phyloP scores from a whole-genome alignment of 768 basidiomycete species.

The Hortiboletus campestris region DNA sequence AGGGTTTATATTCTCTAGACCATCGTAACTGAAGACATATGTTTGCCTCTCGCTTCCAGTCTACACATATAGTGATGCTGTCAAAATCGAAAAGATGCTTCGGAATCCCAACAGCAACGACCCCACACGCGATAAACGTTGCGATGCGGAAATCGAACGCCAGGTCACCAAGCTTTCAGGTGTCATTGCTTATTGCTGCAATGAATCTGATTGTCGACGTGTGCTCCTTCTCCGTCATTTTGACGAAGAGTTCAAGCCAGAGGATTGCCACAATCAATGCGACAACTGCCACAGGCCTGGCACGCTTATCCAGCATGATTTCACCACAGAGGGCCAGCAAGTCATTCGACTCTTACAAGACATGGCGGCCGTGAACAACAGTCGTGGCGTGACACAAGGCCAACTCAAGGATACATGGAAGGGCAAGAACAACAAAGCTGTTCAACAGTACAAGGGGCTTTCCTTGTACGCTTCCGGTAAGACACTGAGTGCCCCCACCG shows the following conservation, averaged over 20 bases:
- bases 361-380: slow-evolving; percentile 41
- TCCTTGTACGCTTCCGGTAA: slow-evolving; percentile 54
- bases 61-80: slow-evolving; percentile 61
- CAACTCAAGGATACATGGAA: slow-evolving; percentile 63
- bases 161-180: slow-evolving; percentile 62
- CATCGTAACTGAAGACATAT: background rate
- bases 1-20: slow-evolving; percentile 25
- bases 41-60: slow-evolving; percentile 39
- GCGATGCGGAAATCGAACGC: slow-evolving; percentile 57
- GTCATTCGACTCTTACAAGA: slow-evolving; percentile 58
- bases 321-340: slow-evolving; percentile 55
- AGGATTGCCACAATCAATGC: slow-evolving; percentile 66
- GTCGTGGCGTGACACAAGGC: slow-evolving; percentile 53
- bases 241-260: slow-evolving; percentile 71
- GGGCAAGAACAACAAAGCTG: slow-evolving; percentile 51
- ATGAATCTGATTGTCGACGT: slow-evolving; percentile 84
- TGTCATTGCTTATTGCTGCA: slow-evolving; percentile 78
- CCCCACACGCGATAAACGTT: slow-evolving; percentile 32
- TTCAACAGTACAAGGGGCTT: slow-evolving; percentile 47
- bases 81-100: slow-evolving; percentile 58
- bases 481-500: slow-evolving; percentile 46
- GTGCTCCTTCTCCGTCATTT: slow-evolving; percentile 88
- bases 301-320: slow-evolving; percentile 49
- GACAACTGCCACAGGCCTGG: slow-evolving; percentile 74
- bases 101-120: slow-evolving; percentile 44